These are phyloP conservation scores for Synchytrium microbalum DNA, from an alignment of 371 early-diverging fungal genomes.

Conservation along the genomic window DNA sequence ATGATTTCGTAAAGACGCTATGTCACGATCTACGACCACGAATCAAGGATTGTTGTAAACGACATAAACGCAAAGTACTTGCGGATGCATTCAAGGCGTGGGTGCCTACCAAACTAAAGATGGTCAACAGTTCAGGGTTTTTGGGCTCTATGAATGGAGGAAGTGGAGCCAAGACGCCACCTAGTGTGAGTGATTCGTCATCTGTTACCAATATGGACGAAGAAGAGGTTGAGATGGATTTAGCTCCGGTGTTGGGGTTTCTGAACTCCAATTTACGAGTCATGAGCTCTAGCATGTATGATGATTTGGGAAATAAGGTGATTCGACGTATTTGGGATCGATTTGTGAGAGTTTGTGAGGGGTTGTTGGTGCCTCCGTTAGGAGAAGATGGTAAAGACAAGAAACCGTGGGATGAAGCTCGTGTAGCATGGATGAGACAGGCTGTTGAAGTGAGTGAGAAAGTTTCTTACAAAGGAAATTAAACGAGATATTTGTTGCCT, in stretches of 20 bases:
- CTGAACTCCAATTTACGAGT: constrained; percentile 34
- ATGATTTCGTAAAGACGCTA: not conserved
- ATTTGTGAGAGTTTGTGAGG: constrained; percentile 20
- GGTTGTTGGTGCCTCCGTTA: constrained; percentile 25
- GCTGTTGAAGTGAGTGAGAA: constrained; percentile 18
- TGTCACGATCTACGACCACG: not conserved
- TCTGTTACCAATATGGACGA: not conserved
- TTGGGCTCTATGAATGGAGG: not conserved
- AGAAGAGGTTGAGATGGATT: constrained; percentile 15
- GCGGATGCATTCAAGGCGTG: not conserved
- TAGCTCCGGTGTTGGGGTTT: constrained; percentile 24
- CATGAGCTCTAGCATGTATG: constrained; percentile 20
- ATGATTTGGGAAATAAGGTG: constrained; percentile 19
- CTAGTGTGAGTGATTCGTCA: not conserved
- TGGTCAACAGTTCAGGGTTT: too few species aligned
- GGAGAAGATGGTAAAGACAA: constrained; percentile 25
- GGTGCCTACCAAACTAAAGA: not conserved
- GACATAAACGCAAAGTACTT: not conserved
- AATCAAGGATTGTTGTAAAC: not conserved
- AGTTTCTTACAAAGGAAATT: too few species aligned
- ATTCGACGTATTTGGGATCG: constrained; percentile 28
- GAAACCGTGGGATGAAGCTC: constrained; percentile 27
- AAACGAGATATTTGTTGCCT: too few species aligned
- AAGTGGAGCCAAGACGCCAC: not conserved
- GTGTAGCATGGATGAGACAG: constrained; percentile 22